Evolutionary conservation across 2,329 filamentous ascomycete genomes (phyloP).

Genomic region (Ascochyta koolunga): DNA sequence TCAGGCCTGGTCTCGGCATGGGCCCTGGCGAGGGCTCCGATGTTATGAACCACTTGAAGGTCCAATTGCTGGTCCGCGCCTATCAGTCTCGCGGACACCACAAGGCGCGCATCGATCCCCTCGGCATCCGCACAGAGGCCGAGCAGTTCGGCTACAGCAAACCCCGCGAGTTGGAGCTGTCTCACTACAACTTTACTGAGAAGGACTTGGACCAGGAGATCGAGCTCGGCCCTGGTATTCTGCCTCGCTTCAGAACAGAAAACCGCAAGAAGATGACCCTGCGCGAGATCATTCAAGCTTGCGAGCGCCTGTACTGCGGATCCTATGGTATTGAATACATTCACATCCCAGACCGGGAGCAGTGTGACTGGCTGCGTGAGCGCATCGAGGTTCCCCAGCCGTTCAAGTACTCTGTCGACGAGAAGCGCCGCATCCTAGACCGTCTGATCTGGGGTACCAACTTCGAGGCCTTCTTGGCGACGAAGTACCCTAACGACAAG

Average conservation of each 20-base stretch:
- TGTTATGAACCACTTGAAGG: constrained; percentile 95
- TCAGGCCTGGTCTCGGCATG: constrained; percentile 72
- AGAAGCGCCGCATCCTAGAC: constrained; percentile 97
- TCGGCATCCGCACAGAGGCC: constrained; percentile 87
- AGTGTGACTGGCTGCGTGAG: constrained; percentile 98
- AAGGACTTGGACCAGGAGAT: constrained; percentile 93
- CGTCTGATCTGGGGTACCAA: constrained; percentile 98
- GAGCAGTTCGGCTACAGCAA: constrained; percentile 84
- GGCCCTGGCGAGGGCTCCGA: constrained; percentile 74
- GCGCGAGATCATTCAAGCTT: constrained; percentile 89
- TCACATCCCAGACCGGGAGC: constrained; percentile 95
- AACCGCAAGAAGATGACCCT: constrained; percentile 94
- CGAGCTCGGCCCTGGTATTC: constrained; percentile 87
- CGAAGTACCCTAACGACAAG: constrained; percentile 99
- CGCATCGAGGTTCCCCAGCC: constrained; percentile 91
- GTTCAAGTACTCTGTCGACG: constrained; percentile 97
- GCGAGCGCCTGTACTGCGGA: constrained; percentile 95
- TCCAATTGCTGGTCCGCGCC: constrained; percentile 93
- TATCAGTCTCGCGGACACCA: constrained; percentile 98
- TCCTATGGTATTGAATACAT: constrained; percentile 99
- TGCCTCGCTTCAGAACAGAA: constrained; percentile 90
- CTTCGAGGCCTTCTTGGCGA: constrained; percentile 93
- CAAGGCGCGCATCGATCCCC: constrained; percentile 96
- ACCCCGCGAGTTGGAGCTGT: constrained; percentile 90
- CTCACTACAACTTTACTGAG: constrained; percentile 94